A percentile compares a stretch with the other conserved stretches of the same genome.
Conservation (phyloP, 208 protist genomes). For the Endotrypanum monterogeii region DNA sequence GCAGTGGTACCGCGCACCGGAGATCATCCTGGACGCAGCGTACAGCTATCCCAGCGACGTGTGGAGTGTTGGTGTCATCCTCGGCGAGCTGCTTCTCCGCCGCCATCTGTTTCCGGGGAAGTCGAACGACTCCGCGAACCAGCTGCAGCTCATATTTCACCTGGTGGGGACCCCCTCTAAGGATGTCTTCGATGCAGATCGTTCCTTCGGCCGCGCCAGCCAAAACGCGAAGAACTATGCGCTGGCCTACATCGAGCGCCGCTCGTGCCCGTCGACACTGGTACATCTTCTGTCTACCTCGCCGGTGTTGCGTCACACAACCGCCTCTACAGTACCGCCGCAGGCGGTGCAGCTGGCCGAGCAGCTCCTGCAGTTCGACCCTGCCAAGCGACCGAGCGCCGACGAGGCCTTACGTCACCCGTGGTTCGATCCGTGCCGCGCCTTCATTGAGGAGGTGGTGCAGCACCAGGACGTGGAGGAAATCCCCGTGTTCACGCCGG, state of each 20-base stretch:
- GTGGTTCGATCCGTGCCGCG: slow-evolving; percentile 83
- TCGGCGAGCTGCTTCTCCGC: slow-evolving; percentile 91
- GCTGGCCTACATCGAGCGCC: slow-evolving; percentile 63
- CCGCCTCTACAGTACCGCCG: slow-evolving; percentile 20
- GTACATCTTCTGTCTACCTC: slow-evolving; percentile 52
- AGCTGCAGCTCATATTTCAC: slow-evolving; percentile 93
- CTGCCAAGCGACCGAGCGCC: slow-evolving; percentile 69
- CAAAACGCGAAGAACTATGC: slow-evolving; percentile 87
- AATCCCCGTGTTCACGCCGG: slow-evolving; percentile 53
- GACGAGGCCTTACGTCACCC: slow-evolving; percentile 79
- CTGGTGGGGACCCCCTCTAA: slow-evolving; percentile 94
- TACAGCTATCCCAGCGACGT: slow-evolving; percentile 88
- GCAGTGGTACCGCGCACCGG: slow-evolving; percentile 93
- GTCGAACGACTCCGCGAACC: slow-evolving; percentile 93
- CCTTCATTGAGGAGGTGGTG: slow-evolving; percentile 83
- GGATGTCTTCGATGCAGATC: slow-evolving; percentile 69
- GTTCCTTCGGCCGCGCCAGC: slow-evolving; percentile 88
- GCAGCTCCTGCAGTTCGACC: slow-evolving; percentile 85
- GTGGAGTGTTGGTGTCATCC: slow-evolving; percentile 91
- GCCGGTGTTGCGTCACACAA: slow-evolving; percentile 49
- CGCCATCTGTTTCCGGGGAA: slow-evolving; percentile 93
- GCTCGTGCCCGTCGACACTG: slow-evolving; percentile 57
- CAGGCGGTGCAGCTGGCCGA: slow-evolving; percentile 71
- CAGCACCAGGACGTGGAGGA: slow-evolving; percentile 58
- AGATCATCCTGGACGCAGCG: slow-evolving; percentile 91